Percentiles rank a stretch among this genome's conserved stretches.
Evolutionary conservation across 257 asterid genomes (phyloP).

Genomic region (Striga asiatica): DNA sequence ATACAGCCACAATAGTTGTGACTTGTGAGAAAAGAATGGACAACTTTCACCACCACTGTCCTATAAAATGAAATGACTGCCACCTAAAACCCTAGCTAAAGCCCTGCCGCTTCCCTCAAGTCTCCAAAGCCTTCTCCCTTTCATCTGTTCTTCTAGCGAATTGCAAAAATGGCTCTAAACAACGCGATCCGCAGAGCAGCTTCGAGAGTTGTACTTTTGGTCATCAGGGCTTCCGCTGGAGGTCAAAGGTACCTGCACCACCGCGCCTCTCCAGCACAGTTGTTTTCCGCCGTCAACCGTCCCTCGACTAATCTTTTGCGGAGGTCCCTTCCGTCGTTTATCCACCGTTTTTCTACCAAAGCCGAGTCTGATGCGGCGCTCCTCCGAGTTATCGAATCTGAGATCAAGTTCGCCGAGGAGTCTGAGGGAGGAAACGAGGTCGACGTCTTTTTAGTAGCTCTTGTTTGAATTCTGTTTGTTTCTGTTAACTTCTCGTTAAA

Average conservation of each 20-base stretch:
- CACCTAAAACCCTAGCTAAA: slow-evolving; percentile 27
- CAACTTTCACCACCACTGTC: not conserved
- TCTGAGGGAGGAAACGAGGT: slow-evolving; percentile 27
- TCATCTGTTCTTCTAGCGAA: not conserved
- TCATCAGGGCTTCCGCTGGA: slow-evolving; percentile 29
- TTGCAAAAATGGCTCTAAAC: slow-evolving; percentile 33
- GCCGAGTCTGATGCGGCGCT: slow-evolving; percentile 46
- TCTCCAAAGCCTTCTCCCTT: not conserved
- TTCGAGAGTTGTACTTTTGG: slow-evolving; percentile 41
- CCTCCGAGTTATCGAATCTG: slow-evolving; percentile 36
- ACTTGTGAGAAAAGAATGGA: no score
- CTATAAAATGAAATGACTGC: no score
- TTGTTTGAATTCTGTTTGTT: not conserved
- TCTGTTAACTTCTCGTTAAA: not conserved
- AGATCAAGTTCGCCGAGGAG: slow-evolving; percentile 46
- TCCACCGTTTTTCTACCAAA: slow-evolving; percentile 28
- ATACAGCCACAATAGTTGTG: no score
- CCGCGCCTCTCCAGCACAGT: slow-evolving; percentile 28
- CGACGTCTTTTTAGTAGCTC: not conserved
- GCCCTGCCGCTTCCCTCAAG: slow-evolving; percentile 9
- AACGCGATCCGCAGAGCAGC: slow-evolving; percentile 40
- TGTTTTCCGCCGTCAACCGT: slow-evolving; percentile 26
- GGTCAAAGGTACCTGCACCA: slow-evolving; percentile 32
- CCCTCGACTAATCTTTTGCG: slow-evolving; percentile 18
- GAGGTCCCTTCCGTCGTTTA: slow-evolving; percentile 34